Evolutionary conservation across 2,329 filamentous ascomycete genomes (phyloP).

Genomic region (Pseudogymnoascus sp.): DNA sequence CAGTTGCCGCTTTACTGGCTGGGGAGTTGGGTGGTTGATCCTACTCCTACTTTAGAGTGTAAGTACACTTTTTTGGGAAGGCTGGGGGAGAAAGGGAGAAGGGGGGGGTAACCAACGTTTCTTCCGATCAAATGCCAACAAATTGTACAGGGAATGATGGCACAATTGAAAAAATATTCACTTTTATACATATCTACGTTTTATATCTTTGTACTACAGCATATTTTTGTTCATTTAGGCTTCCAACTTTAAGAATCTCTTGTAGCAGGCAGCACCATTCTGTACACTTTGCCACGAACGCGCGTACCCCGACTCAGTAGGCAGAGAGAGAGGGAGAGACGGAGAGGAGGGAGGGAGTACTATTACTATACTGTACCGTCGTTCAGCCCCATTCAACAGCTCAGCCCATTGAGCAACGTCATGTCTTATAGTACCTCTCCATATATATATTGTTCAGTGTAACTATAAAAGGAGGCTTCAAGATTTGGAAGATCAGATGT

Average conservation of each 20-base stretch:
- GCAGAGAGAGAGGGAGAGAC: not conserved
- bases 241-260: not conserved
- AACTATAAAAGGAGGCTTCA: not conserved
- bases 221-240: constrained; percentile 5
- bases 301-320: constrained; percentile 3
- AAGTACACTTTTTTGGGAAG: constrained; percentile 1
- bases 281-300: not conserved
- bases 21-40: not conserved
- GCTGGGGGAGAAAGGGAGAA: not conserved
- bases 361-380: not conserved
- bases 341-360: not conserved
- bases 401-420: not conserved
- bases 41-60: not conserved
- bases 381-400: not conserved
- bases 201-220: not conserved
- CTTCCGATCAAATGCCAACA: not conserved
- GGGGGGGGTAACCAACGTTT: not conserved
- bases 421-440: not conserved
- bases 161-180: not conserved
- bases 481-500: not conserved
- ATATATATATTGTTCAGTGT: not conserved
- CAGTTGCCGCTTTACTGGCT: constrained; percentile 13
- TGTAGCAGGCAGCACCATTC: not conserved
- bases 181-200: not conserved
- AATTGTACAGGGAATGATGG: constrained; percentile 3